Percentiles rank a stretch among this genome's conserved stretches.
Evolutionary conservation across 148 eudicot species (phyloP).

Genomic region (Rhododendron griersonianum): DNA sequence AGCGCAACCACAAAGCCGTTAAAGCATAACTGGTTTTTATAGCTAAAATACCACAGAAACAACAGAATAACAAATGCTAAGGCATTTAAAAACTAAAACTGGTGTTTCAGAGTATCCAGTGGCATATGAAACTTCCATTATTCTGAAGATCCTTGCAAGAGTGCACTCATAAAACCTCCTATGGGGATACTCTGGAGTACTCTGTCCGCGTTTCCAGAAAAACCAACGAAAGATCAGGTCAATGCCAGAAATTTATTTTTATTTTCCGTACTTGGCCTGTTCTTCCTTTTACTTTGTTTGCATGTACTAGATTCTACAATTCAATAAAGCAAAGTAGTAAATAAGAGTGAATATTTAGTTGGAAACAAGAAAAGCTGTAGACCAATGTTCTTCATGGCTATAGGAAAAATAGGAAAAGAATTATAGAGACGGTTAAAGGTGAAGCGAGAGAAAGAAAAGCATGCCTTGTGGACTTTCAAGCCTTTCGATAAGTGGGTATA

Average conservation of each 20-base stretch:
- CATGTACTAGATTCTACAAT: neutral
- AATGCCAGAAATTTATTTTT: neutral
- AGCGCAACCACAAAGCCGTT: neutral
- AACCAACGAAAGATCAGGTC: neutral
- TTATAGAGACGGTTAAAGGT: neutral
- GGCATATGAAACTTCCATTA: neutral
- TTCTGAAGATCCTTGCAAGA: neutral
- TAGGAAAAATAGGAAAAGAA: neutral
- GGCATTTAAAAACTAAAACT: neutral
- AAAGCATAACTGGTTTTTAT: neutral
- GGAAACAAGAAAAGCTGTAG: neutral
- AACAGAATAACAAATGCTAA: neutral
- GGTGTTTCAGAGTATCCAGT: neutral
- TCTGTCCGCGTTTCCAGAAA: neutral
- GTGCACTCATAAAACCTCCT: neutral
- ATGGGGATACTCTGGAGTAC: neutral
- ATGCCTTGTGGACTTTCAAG: conserved; percentile 16
- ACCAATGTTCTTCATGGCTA: neutral
- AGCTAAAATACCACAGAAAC: neutral
- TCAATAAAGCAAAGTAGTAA: neutral
- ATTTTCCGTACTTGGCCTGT: neutral
- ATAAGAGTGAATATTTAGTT: neutral
- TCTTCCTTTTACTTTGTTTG: neutral
- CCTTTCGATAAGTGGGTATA: conserved; percentile 59
- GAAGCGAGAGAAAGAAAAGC: neutral